phyloP scores from a whole-genome alignment of 1,284 basidiomycete genomes.

The Rhodotorula sp. region DNA sequence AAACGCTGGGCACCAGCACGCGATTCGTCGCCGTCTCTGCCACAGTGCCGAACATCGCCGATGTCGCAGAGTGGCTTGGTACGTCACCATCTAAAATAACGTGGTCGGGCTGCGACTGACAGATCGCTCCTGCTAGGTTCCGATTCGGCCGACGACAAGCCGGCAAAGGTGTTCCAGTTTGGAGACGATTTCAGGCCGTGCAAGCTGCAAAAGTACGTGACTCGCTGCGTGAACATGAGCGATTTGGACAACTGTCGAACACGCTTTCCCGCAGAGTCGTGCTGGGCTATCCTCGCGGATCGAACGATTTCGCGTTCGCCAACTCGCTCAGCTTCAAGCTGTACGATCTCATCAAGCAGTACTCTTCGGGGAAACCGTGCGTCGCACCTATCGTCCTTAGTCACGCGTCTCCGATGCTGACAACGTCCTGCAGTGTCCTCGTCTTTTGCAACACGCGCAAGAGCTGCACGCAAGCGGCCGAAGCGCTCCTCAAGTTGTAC shows the following conservation, averaged over 20 bases:
- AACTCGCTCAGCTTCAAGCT: constrained; percentile 71
- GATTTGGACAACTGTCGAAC: background rate
- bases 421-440: constrained; percentile 54
- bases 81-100: background rate
- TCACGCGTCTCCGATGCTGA: background rate
- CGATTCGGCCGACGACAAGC: constrained; percentile 37
- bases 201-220: constrained; percentile 69
- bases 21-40: constrained; percentile 74
- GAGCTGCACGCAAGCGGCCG: constrained; percentile 65
- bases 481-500: constrained; percentile 69
- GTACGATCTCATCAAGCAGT: constrained; percentile 65
- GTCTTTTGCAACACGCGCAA: constrained; percentile 84
- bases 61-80: constrained; percentile 86
- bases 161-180: constrained; percentile 76
- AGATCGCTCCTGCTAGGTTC: background rate
- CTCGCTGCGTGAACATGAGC: background rate
- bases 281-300: constrained; percentile 53
- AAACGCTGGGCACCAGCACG: constrained; percentile 58
- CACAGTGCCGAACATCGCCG: constrained; percentile 87
- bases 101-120: background rate
- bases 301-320: constrained; percentile 77
- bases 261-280: constrained; percentile 37
- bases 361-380: constrained; percentile 69
- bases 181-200: constrained; percentile 87
- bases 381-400: background rate